phyloP scores from a whole-genome alignment of 495 filamentous ascomycete genomes.

The Aspergillus nidulans region DNA sequence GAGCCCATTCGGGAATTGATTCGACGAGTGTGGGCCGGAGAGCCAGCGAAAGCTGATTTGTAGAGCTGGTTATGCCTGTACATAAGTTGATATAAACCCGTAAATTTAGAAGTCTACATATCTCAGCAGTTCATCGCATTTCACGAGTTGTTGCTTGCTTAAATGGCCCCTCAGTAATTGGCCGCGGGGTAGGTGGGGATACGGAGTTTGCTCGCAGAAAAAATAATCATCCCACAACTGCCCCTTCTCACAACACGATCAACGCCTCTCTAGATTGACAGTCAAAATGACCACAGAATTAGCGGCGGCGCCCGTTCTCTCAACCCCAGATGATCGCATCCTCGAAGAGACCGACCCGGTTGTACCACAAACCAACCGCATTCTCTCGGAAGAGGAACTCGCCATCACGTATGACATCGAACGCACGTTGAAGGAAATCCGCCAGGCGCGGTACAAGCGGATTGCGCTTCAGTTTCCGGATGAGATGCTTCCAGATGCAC shows the following conservation, averaged over 20 bases:
- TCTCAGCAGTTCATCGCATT: neutral
- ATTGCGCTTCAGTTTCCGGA: conserved; percentile 95
- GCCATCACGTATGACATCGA: conserved; percentile 79
- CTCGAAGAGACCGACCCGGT: conserved; percentile 52
- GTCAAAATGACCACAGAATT: conserved; percentile 32
- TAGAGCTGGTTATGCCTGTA: conserved; percentile 23
- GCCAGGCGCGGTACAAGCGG: conserved; percentile 61
- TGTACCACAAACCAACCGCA: conserved; percentile 24
- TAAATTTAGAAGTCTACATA: neutral
- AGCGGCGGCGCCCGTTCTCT: conserved; percentile 68
- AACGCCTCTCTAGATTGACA: neutral
- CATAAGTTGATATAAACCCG: conserved; percentile 8
- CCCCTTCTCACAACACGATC: neutral
- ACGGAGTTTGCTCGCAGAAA: conserved; percentile 23
- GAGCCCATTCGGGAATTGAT: conserved; percentile 58
- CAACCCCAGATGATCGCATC: conserved; percentile 78
- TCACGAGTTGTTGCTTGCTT: neutral
- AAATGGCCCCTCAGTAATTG: conserved; percentile 15
- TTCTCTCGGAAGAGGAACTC: conserved; percentile 66
- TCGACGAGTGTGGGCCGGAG: conserved; percentile 63
- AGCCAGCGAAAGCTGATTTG: conserved; percentile 55
- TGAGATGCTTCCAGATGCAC: conserved; percentile 79
- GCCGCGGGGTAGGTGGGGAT: conserved; percentile 38
- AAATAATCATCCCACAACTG: conserved; percentile 6
- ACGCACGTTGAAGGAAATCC: conserved; percentile 72